These are phyloP conservation scores for Collybia sordida DNA, from an alignment of 768 basidiomycete species.

Conservation along the genomic window DNA sequence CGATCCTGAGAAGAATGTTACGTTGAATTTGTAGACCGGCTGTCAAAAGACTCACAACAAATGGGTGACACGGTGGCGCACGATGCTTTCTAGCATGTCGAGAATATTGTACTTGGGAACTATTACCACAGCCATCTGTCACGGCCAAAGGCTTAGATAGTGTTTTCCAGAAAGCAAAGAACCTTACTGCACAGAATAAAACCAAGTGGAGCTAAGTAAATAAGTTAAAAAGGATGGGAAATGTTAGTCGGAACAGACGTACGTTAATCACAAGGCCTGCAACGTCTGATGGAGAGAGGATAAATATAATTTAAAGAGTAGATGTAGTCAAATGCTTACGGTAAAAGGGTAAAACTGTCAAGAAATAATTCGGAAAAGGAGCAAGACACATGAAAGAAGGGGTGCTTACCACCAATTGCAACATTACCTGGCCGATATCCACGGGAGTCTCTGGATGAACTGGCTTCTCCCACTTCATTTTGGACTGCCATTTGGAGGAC, in stretches of 20 bases:
- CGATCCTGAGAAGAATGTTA: constrained; percentile 34
- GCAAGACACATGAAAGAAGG: background rate
- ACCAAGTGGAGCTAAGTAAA: constrained; percentile 48
- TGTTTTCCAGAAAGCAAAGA: background rate
- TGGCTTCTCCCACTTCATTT: constrained; percentile 24
- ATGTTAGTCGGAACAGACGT: constrained; percentile 14
- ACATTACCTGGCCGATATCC: constrained; percentile 53
- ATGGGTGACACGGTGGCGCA: constrained; percentile 50
- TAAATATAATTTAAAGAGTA: constrained; percentile 26
- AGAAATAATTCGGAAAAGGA: constrained; percentile 10
- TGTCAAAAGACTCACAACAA: background rate
- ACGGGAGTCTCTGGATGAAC: constrained; percentile 23
- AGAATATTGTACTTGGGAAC: constrained; percentile 43
- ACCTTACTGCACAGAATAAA: constrained; percentile 50
- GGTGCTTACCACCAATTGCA: constrained; percentile 32
- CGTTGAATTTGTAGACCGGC: too few species aligned
- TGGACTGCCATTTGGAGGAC: constrained; percentile 49
- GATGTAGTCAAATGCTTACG: constrained; percentile 44
- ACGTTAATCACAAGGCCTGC: constrained; percentile 56
- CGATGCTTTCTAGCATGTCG: constrained; percentile 48
- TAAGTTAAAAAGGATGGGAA: constrained; percentile 11
- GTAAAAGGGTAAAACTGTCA: constrained; percentile 31
- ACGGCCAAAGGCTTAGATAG: background rate
- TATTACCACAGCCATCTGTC: constrained; percentile 52
- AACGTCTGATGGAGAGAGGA: constrained; percentile 20